Evolutionary conservation across 768 basidiomycete species (phyloP), one percentile per base, ranked within the genome.

Genomic region (Clavaria fumosa): DNA sequence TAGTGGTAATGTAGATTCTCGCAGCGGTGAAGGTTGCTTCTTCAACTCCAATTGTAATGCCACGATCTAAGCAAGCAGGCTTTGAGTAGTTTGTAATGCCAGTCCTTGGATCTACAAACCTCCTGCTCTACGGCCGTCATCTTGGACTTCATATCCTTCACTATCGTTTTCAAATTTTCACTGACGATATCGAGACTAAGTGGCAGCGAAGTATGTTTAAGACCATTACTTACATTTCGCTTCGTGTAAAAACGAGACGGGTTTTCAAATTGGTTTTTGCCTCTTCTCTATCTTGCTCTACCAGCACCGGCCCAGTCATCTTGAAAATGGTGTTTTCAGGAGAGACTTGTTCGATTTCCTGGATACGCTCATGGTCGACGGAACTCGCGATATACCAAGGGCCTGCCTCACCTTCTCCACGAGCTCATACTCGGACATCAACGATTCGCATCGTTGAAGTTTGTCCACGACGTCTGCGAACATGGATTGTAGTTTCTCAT

Each of bases 191-290:
- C n/a, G n/a, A n/a, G n/a, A n/a, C n/a, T n/a, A n/a, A n/a, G n/a
- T n/a, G n/a, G n/a, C n/a, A n/a, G n/a, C n/a, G n/a, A n/a, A n/a
- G n/a, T n/a, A n/a, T n/a, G n/a, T n/a, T n/a, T n/a, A n/a, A n/a
- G n/a, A n/a, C n/a, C n/a, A n/a, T n/a, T n/a, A n/a, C n/a, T n/a
- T n/a, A 93, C 91, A 91, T 88, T 57, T 96, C 90, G 39, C 75
- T 60, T 31, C 60, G 66, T 50, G 96, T 97, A 59, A 86, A 91
- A 41, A 84, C 83, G 23, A 97, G 59, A 6, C 93, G 76, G 34
- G 82, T 93, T 47, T 88, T 75, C 17, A 97, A 84, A 50, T 86
- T 95, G 45, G 58, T 62, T 54, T 81, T 82, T 22, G 90, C 93
- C 46, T 95, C 93, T 4, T 58, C 58, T 50, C 79, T 77, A 46